A percentile compares a stretch with the other conserved stretches of the same genome.
Conservation (phyloP, 495 filamentous ascomycete genomes). For the Hypoxylon lienhwacheense region DNA sequence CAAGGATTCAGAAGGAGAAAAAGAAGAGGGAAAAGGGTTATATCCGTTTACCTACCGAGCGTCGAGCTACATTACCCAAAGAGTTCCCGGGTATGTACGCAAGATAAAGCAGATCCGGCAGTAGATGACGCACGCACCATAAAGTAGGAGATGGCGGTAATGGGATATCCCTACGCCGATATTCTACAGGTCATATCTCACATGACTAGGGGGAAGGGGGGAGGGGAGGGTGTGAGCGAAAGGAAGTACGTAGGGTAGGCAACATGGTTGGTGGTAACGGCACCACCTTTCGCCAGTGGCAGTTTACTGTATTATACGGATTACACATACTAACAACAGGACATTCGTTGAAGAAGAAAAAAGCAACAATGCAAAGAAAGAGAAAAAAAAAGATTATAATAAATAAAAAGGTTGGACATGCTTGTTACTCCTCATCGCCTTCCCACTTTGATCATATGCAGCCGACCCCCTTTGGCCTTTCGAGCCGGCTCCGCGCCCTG, state of each 20-base stretch:
- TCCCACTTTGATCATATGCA: neutral
- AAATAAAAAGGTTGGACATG: too few relatives aligned
- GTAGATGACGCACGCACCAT: slow-evolving; percentile 24
- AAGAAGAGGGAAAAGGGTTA: too few relatives aligned
- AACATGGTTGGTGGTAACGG: slow-evolving; percentile 13
- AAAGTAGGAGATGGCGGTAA: slow-evolving; percentile 9
- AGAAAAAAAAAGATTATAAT: too few relatives aligned
- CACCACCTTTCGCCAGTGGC: too few relatives aligned
- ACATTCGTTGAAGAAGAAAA: slow-evolving; percentile 3
- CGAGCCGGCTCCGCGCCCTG: slow-evolving; percentile 7
- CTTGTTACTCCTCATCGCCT: neutral
- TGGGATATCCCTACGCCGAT: slow-evolving; percentile 16
- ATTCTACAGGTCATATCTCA: slow-evolving; percentile 32
- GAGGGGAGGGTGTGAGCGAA: neutral
- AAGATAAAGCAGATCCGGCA: slow-evolving; percentile 20
- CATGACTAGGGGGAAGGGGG: slow-evolving; percentile 9
- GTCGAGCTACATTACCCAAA: too few relatives aligned
- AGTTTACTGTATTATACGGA: too few relatives aligned
- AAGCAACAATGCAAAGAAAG: too few relatives aligned
- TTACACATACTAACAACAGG: too few relatives aligned
- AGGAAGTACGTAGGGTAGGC: neutral
- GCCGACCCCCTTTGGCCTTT: slow-evolving; percentile 1
- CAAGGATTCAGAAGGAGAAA: too few relatives aligned
- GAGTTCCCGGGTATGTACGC: slow-evolving; percentile 3
- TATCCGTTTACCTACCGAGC: too few relatives aligned